These are phyloP conservation scores for Trichaptum fuscoviolaceum DNA, from an alignment of 768 basidiomycete genomes.

Conservation along the genomic window DNA sequence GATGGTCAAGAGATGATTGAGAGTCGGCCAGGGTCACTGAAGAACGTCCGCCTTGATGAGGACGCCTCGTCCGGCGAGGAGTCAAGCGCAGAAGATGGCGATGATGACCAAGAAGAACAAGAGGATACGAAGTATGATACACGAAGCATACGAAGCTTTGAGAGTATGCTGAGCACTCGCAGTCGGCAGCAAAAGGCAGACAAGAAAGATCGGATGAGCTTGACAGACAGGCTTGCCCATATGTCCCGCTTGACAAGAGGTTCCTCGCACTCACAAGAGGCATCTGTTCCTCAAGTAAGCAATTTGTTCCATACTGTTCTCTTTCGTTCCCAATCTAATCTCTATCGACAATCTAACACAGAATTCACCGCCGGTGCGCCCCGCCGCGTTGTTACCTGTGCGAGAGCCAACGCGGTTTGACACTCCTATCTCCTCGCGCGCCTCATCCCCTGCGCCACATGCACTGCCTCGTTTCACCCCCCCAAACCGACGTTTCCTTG, in stretches of 20 bases:
- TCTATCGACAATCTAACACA: constrained; percentile 36
- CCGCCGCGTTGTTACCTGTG: constrained; percentile 17
- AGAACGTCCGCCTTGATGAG: constrained; percentile 25
- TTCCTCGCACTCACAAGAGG: constrained; percentile 28
- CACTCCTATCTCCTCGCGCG: constrained; percentile 34
- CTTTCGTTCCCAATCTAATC: constrained; percentile 15
- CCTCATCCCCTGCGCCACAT: constrained; percentile 30
- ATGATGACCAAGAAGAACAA: constrained; percentile 15
- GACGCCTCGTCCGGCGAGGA: constrained; percentile 54
- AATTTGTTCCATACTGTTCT: too few relatives aligned
- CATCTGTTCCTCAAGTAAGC: constrained; percentile 7
- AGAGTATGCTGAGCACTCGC: constrained; percentile 65
- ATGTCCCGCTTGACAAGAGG: constrained; percentile 52
- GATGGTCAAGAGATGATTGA: constrained; percentile 52
- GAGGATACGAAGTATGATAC: constrained; percentile 43
- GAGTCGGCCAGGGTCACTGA: constrained; percentile 47
- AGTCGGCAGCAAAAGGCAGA: constrained; percentile 29
- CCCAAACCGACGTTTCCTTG: constrained; percentile 66
- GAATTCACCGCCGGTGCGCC: constrained; percentile 32
- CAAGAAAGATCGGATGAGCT: constrained; percentile 50
- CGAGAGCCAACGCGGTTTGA: constrained; percentile 23
- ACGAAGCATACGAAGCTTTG: constrained; percentile 80
- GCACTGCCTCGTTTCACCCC: constrained; percentile 22
- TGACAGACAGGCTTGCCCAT: constrained; percentile 78
- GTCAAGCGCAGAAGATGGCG: constrained; percentile 11